Evolutionary conservation across 2,329 filamentous ascomycete species (phyloP), one percentile per base, ranked within the genome.

Genomic region (Alternaria incomplexa): DNA sequence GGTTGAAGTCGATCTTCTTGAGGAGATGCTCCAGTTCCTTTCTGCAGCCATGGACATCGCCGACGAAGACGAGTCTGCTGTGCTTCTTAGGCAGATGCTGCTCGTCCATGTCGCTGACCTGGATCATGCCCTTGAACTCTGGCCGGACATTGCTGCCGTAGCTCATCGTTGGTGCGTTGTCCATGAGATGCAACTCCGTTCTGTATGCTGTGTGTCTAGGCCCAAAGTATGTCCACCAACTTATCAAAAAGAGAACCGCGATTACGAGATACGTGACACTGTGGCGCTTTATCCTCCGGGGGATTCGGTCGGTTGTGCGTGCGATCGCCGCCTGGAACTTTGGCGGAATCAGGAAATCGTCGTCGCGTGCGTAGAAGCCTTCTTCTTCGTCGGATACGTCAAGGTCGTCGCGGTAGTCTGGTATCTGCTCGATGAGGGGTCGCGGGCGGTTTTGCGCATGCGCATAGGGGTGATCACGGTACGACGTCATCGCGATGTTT

Each of bases 21-120:
- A 98, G 85, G 12, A 98, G 84, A 15, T 84, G 63, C 65, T 77
- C 68, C 26, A 80, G 84, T 64, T 93, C 87, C 12, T 86, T 78
- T 70, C 88, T 88, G 83, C 96, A 96, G 52, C 96, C 96, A 81
- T 98, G 95, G 13, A 98, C 93, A 81, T 99, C 96, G 58, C 96
- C 95, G 32, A 98, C 85, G 64, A 98, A 85, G 32, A 98, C 83
- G 23, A 99, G 82, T 17, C 93, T 85, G 57, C 86, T 88, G 28
- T 80, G 76, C 40, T 74, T 72, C 44, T 74, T 68, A 11, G 86
- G 86, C 12, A 87, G 65, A 52, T 85, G 74, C 5, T 76, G 68
- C 25, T 80, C 69, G 67, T 87, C 83, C 66, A 90, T 70, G 13
- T 81, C 80, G 68, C 81, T 80, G 53, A 89, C 72, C 47, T 85